These are phyloP conservation scores for Salinomyces thailandicus DNA, from an alignment of 2,329 filamentous ascomycete genomes.

Conservation along the genomic window DNA sequence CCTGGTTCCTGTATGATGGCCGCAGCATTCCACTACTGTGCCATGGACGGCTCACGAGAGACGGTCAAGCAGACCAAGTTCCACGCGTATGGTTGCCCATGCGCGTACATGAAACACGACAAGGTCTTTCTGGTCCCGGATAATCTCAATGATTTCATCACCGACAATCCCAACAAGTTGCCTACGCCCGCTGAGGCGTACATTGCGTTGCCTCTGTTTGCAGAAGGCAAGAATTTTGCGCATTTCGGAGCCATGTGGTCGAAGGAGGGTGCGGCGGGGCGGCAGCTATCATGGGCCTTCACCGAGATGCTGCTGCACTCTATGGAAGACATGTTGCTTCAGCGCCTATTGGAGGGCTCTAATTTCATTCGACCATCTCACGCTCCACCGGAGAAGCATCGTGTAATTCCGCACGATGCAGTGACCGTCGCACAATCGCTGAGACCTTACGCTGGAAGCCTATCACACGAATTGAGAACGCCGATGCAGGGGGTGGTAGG, in stretches of 20 bases:
- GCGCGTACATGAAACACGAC: conserved; percentile 60
- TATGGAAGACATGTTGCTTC: conserved; percentile 55
- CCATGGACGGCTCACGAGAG: conserved; percentile 45
- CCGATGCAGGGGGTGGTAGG: conserved; percentile 68
- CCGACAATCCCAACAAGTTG: conserved; percentile 50
- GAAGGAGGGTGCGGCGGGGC: conserved; percentile 45
- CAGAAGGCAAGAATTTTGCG: conserved; percentile 54
- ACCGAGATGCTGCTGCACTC: conserved; percentile 59
- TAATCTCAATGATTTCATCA: conserved; percentile 47
- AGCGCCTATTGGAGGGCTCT: conserved; percentile 46
- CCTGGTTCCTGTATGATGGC: conserved; percentile 54
- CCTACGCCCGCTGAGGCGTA: conserved; percentile 56
- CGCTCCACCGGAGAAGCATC: conserved; percentile 24
- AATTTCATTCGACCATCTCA: conserved; percentile 31
- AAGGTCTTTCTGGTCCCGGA: conserved; percentile 60
- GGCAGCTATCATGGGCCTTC: conserved; percentile 53
- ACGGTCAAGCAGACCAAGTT: conserved; percentile 53
- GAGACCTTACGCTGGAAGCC: conserved; percentile 60
- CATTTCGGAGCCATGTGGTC: conserved; percentile 67
- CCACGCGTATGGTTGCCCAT: conserved; percentile 54
- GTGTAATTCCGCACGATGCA: conserved; percentile 45
- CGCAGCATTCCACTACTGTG: conserved; percentile 52
- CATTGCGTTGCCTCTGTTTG: conserved; percentile 55
- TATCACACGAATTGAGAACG: conserved; percentile 62
- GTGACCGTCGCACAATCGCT: conserved; percentile 53